Evolutionary conservation across 1,284 basidiomycete species (phyloP).

Genomic region (Melampsora larici-populina): DNA sequence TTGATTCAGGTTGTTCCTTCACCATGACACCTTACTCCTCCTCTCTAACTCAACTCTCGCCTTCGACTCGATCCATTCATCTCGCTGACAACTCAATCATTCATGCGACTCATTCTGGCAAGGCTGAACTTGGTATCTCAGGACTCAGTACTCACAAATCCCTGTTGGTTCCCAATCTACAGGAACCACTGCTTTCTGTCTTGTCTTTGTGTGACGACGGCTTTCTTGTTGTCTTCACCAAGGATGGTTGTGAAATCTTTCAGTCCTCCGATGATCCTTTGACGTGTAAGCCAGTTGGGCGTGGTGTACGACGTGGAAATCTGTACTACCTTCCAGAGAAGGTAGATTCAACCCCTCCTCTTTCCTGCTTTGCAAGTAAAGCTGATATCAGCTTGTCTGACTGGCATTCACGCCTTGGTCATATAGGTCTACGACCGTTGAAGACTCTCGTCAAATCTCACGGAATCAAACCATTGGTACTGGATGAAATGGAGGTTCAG

Average conservation of each 20-base stretch:
- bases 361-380: too few relatives aligned
- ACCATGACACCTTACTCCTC: neutral
- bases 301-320: constrained; percentile 1
- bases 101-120: constrained; percentile 3
- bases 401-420: neutral
- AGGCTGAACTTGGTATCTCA: neutral
- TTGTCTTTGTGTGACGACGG: neutral
- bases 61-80: neutral
- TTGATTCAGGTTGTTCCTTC: constrained; percentile 16
- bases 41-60: neutral
- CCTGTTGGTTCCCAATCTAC: constrained; percentile 13
- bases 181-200: too few relatives aligned
- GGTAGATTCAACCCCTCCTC: neutral
- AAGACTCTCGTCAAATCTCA: neutral
- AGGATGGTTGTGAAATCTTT: neutral
- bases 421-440: constrained; percentile 3
- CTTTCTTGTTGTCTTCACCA: neutral
- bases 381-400: neutral
- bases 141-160: neutral
- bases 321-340: constrained; percentile 7
- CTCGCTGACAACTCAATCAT: constrained; percentile 8
- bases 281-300: neutral
- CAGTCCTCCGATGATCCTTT: neutral
- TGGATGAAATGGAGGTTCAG: constrained; percentile 5
- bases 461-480: neutral